These are phyloP conservation scores for Neurospora sp. DNA, from an alignment of 495 filamentous ascomycete genomes.

Conservation along the genomic window DNA sequence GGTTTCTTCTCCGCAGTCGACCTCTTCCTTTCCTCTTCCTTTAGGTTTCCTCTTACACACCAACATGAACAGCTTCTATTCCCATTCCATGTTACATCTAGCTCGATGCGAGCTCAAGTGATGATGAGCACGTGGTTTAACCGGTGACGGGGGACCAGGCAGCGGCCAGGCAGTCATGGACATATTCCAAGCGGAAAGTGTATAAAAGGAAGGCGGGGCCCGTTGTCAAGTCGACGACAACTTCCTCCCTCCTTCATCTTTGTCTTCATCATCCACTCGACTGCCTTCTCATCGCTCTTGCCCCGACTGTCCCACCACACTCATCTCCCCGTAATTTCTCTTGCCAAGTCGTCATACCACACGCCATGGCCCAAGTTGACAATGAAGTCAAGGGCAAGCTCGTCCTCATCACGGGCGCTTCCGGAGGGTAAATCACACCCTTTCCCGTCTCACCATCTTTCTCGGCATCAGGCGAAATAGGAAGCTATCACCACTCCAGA, in stretches of 20 bases:
- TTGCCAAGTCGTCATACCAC: not conserved
- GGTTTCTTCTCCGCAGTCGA: not conserved
- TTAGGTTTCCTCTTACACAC: not conserved
- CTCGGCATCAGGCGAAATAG: not conserved
- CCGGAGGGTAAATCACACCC: slow-evolving; percentile 44
- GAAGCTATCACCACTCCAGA: not conserved
- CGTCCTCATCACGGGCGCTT: slow-evolving; percentile 55
- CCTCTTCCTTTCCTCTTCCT: not conserved
- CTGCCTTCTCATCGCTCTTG: not conserved
- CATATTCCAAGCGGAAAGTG: not conserved
- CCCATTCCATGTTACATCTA: not conserved
- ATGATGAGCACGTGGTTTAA: not conserved
- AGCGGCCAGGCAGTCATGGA: not conserved
- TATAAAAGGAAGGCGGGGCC: not conserved
- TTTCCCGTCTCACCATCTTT: not conserved
- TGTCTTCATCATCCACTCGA: not conserved
- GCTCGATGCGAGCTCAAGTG: not conserved
- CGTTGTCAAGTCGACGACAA: not conserved
- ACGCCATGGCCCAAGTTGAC: slow-evolving; percentile 20
- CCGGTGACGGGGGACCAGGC: not conserved
- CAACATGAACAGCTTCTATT: not conserved
- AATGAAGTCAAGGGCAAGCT: slow-evolving; percentile 49
- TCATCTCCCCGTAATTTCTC: not conserved
- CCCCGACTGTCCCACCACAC: not conserved
- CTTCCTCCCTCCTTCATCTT: not conserved